Evolutionary conservation across 768 basidiomycete species (phyloP).

Genomic region (Hypholoma fasciculare): DNA sequence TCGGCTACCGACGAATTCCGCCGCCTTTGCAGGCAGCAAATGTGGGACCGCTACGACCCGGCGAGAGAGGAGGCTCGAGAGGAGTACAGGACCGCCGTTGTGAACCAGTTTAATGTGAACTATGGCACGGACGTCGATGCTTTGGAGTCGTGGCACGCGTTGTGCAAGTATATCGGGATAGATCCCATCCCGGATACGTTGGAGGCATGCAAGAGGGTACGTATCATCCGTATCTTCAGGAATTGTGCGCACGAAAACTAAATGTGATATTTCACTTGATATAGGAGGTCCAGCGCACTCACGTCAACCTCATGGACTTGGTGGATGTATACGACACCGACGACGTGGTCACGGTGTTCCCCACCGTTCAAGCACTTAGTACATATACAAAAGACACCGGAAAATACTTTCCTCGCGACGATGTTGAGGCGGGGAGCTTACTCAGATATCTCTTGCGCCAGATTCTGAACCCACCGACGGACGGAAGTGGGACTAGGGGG

Average conservation of each 20-base stretch:
- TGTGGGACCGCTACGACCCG: too few species aligned
- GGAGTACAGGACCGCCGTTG: not conserved
- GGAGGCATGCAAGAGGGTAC: not conserved
- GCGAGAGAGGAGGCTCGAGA: not conserved
- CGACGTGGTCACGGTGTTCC: not conserved
- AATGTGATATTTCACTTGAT: not conserved
- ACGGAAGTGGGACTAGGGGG: not conserved
- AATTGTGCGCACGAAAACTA: not conserved
- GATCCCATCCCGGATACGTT: not conserved
- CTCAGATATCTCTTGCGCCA: not conserved
- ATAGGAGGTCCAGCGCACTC: not conserved
- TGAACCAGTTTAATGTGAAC: not conserved
- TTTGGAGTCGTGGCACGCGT: not conserved
- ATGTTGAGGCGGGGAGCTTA: not conserved
- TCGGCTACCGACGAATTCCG: constrained; percentile 23
- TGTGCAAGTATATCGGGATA: not conserved
- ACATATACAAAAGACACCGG: not conserved
- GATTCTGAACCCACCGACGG: not conserved
- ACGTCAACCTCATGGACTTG: not conserved
- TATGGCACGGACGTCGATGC: not conserved
- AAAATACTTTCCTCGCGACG: not conserved
- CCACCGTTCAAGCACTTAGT: not conserved
- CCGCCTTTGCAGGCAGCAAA: too few species aligned
- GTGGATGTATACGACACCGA: not conserved
- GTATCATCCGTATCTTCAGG: not conserved